phyloP scores from a whole-genome alignment of 140 eudicot genomes.

The Bidens hawaiensis region DNA sequence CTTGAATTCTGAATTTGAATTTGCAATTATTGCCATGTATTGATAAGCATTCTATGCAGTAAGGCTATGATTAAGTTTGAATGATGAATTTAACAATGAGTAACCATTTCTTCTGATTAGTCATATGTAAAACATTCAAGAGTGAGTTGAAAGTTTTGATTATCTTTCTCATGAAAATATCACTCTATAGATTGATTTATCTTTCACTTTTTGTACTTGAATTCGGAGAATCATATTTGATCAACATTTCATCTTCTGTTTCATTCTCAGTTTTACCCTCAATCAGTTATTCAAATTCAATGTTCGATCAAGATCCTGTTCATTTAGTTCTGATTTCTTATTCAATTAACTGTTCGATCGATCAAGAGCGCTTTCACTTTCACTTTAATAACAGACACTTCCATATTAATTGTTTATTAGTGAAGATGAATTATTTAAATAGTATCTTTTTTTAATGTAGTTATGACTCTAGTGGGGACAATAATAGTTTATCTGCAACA shows the following conservation, averaged over 20 bases:
- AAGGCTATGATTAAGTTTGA: neutral
- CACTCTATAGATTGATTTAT: neutral
- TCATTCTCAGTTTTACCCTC: neutral
- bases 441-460: neutral
- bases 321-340: neutral
- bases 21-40: neutral
- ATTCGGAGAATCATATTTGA: neutral
- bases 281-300: neutral
- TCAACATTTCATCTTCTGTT: neutral
- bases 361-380: neutral
- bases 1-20: no score
- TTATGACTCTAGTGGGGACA: neutral
- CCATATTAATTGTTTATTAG: neutral
- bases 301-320: neutral
- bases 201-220: neutral
- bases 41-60: neutral
- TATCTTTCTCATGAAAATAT: neutral
- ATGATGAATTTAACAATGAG: neutral
- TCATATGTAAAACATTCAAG: neutral
- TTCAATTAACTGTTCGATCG: neutral
- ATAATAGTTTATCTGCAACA: conserved; percentile 1
- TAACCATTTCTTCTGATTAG: neutral
- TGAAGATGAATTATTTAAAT: neutral
- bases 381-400: no score
- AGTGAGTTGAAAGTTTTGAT: neutral